Base-by-base conservation (phyloP, 495 filamentous ascomycete species). In the Podospora appendiculata region DNA sequence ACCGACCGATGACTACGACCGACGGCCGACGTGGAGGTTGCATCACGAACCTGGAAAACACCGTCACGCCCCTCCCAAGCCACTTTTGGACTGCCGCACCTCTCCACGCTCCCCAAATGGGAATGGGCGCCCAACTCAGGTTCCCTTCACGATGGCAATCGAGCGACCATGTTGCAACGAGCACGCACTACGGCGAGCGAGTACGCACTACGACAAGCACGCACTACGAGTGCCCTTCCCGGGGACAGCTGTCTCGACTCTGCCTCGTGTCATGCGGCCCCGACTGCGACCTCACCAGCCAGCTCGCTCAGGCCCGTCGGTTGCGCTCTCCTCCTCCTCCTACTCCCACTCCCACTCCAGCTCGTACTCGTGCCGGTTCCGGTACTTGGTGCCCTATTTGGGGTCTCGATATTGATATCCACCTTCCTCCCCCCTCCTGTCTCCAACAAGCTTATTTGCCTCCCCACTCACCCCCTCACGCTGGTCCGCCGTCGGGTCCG, bases 271-370 rank as follows among this genome's bases (percentile, higher is more conserved):
- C 39, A 48, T 56, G 54, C 54, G 54, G 54, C 48, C 48, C 13
- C 39, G 18, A 35, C 46, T 59, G 57, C 57, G 53, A 55, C 57
- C 52, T 33, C 14, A 10, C 17, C 8, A 43, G 8, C 12, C 41
- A 9, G 41, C 41, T 6, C 41, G 10, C 25, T 25, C 25, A 25
- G 25, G 25, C 25, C 25, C 25, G 25, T 25, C 25, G 25, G 25
- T 25, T 33, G 0, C n/a, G 18, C 9, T 44, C n/a, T 25, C 25
- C 25, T 25, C 25, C 25, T 25, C 25, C 25, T 2, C 25, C 25
- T 5, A 25, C 25, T 2, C 25, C 25, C 25, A 25, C 25, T 2
- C 25, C 25, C 25, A 25, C 25, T 25, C 25, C 25, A 25, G 25
- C 25, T 25, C 25, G 25, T 25, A 25, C 25, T 25, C 25, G 25